Percentiles rank a stretch among this genome's conserved stretches.
These are phyloP conservation scores for Bocquillonia castaneifolia DNA, from an alignment of 441 rosid genomes.

Conservation along the genomic window DNA sequence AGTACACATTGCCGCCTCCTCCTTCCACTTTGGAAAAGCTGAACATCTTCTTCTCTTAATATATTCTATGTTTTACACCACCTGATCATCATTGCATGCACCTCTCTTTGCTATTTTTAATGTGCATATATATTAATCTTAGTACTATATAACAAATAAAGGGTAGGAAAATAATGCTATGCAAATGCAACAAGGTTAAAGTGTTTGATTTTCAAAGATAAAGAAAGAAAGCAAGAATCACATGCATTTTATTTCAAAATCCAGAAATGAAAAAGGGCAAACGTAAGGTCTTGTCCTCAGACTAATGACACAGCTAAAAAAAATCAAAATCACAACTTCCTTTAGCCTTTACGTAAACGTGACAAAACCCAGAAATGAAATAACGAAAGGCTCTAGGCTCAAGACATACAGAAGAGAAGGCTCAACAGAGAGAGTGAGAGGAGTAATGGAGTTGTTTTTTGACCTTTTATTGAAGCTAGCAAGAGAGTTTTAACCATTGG, in stretches of 20 bases:
- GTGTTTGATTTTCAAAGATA: background rate
- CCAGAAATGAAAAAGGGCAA: background rate
- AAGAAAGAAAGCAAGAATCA: background rate
- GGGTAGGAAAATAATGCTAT: background rate
- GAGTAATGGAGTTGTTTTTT: no score
- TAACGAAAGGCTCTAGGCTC: background rate
- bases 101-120: background rate
- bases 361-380: conserved; percentile 3
- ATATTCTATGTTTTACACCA: background rate
- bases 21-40: background rate
- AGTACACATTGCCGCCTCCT: background rate
- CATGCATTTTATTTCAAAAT: background rate
- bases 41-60: background rate
- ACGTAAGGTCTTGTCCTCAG: background rate
- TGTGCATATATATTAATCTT: background rate
- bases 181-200: background rate
- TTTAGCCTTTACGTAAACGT: background rate
- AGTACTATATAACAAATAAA: background rate
- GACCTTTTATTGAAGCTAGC: no score
- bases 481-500: no score
- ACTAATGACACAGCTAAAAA: background rate
- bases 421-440: no score
- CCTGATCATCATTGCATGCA: background rate
- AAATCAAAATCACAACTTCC: background rate
- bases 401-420: background rate